phyloP scores from a whole-genome alignment of 257 asterid species.

The Przewalskia tangutica region DNA sequence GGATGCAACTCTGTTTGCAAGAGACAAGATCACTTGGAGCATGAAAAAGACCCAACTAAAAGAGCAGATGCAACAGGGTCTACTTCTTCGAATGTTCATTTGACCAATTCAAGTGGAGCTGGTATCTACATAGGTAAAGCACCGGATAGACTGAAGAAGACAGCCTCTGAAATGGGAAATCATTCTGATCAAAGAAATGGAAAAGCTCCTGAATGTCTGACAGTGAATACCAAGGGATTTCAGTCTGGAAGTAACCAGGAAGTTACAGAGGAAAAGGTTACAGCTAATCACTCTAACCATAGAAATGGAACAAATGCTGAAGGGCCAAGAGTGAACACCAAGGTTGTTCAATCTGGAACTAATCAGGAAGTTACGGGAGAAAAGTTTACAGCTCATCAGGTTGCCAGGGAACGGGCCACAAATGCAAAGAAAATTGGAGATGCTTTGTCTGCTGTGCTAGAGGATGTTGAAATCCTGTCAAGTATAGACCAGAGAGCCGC shows the following conservation, averaged over 20 bases:
- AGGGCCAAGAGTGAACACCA: slow-evolving; percentile 6
- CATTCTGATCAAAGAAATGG: slow-evolving; percentile 19
- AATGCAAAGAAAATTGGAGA: slow-evolving; percentile 36
- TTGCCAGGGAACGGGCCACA: slow-evolving; percentile 21
- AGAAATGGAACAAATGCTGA: slow-evolving; percentile 11
- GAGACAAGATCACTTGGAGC: slow-evolving; percentile 25
- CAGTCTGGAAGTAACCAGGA: slow-evolving; percentile 26
- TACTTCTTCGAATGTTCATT: slow-evolving; percentile 18
- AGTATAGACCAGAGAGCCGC: slow-evolving; percentile 18
- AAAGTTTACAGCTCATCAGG: slow-evolving; percentile 19
- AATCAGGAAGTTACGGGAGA: slow-evolving; percentile 26
- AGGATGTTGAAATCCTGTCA: slow-evolving; percentile 20
- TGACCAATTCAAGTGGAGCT: slow-evolving; percentile 20
- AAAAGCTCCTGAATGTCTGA: slow-evolving; percentile 10
- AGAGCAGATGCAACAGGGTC: slow-evolving; percentile 9
- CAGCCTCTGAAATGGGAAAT: slow-evolving; percentile 15
- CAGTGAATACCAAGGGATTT: slow-evolving; percentile 6
- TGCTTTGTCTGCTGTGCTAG: slow-evolving; percentile 26
- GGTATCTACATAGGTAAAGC: slow-evolving; percentile 21
- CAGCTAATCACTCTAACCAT: slow-evolving; percentile 23
- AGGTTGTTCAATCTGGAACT: slow-evolving; percentile 18
- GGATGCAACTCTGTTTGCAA: slow-evolving; percentile 16
- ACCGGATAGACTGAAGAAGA: slow-evolving; percentile 11
- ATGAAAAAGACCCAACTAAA: slow-evolving; percentile 1
- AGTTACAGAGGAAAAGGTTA: slow-evolving; percentile 18